phyloP scores from a whole-genome alignment of 2,329 filamentous ascomycete species.

The Talaromyces pinophilus region DNA sequence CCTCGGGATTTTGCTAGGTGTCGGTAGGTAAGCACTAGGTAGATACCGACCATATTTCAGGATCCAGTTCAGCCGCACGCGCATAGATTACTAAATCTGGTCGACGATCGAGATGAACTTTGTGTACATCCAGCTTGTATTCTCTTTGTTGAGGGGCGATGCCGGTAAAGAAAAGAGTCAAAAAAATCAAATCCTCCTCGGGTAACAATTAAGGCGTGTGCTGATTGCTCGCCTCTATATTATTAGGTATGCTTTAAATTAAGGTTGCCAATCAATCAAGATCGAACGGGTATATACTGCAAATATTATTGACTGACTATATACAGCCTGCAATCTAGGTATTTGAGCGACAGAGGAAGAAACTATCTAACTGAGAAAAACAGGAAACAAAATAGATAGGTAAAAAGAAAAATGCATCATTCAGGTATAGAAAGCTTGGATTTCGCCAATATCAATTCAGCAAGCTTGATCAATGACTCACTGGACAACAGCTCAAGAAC shows the following conservation, averaged over 20 bases:
- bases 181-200: background rate
- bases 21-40: background rate
- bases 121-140: background rate
- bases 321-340: conserved; percentile 3
- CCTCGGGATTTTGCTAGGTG: background rate
- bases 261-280: background rate
- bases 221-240: background rate
- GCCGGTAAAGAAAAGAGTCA: background rate
- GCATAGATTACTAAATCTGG: background rate
- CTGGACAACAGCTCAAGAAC: conserved; percentile 36
- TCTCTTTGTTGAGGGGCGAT: background rate
- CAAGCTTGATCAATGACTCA: conserved; percentile 14
- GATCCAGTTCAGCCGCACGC: background rate
- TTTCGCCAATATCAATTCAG: conserved; percentile 16
- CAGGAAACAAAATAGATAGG: background rate
- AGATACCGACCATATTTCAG: background rate
- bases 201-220: background rate
- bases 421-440: conserved; percentile 10
- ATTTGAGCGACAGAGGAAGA: background rate
- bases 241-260: background rate
- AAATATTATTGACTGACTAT: background rate
- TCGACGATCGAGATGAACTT: background rate
- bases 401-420: background rate
- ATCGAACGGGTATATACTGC: background rate
- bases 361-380: background rate